Evolutionary conservation across 495 filamentous ascomycete species (phyloP), one percentile per base, ranked within the genome.

Genomic region (Barbatosphaeria neglecta): DNA sequence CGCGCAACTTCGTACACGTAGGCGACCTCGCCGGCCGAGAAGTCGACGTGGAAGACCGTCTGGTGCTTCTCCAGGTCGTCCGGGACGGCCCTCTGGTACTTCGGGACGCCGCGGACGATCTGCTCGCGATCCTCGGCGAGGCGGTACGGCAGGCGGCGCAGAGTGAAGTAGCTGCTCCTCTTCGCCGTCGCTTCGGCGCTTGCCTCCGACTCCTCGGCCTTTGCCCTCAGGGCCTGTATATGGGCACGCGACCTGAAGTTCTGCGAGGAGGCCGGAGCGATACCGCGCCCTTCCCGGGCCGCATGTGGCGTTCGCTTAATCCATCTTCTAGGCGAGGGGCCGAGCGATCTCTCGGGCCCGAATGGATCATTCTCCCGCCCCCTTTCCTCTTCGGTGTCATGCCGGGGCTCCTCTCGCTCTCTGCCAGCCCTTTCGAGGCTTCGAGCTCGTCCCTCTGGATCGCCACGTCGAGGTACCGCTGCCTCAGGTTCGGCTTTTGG

Each of bases 21-120:
- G 61, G 72, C 66, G 18, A 68, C 63, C 55, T 86, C 80, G 48
- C 75, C 70, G 23, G 64, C 43, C 42, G 66, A 69, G 23, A 73
- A 69, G 49, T 70, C 69, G 7, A 73, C 63, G 38, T 73, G 69
- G 19, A 67, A 57, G 4, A 57, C 54, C 31, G n/a, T n/a, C n/a
- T 39, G 22, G 13, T 50, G 48, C 6, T 49, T 33, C 19, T 41
- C 22, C 22, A 58, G 19, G 15, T 41, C 44, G 11, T 46, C 38
- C 9, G 38, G 13, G 2, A 35, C 40, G 15, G 55, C 24, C 0
- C 46, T 45, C 4, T 63, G 16, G 18, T 51, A 39, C n/a, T 45
- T 33, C 1, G 51, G 51, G 3, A 37, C 46, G 2, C 47, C 47
- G 22, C 45, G 41, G 2, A 51, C n/a, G 16, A 67, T 51, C 7